phyloP scores from a whole-genome alignment of 306 rosid species.

The Acacia crassicarpa region DNA sequence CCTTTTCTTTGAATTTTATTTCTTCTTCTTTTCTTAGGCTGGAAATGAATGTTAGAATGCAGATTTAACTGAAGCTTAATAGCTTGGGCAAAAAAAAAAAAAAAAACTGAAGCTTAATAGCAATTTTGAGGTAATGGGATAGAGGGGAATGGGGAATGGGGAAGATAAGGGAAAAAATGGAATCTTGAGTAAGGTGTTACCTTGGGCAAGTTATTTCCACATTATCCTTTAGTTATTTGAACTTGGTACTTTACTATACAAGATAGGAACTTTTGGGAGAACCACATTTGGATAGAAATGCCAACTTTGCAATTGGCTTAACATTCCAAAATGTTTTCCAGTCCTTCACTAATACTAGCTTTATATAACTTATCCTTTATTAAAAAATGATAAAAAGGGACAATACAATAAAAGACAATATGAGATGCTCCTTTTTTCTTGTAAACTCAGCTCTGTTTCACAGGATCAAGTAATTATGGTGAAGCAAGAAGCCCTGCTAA shows the following conservation, averaged over 20 bases:
- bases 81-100: no score
- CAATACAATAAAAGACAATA: neutral
- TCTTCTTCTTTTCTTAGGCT: neutral
- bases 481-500: constrained; percentile 63
- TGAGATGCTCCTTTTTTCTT: constrained; percentile 22
- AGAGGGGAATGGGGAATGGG: neutral
- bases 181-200: neutral
- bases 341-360: neutral
- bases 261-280: neutral
- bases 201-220: neutral
- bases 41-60: neutral
- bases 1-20: neutral
- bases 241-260: neutral
- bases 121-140: neutral
- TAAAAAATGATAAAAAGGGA: constrained; percentile 10
- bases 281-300: neutral
- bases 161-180: neutral
- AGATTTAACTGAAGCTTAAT: neutral
- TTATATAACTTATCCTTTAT: neutral
- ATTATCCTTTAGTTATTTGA: no score
- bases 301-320: neutral
- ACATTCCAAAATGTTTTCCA: neutral
- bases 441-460: constrained; percentile 22
- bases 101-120: neutral
- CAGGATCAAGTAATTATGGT: constrained; percentile 69